These are phyloP conservation scores for Xylaria hypoxylon DNA, from an alignment of 2,329 filamentous ascomycete species.

Conservation along the genomic window DNA sequence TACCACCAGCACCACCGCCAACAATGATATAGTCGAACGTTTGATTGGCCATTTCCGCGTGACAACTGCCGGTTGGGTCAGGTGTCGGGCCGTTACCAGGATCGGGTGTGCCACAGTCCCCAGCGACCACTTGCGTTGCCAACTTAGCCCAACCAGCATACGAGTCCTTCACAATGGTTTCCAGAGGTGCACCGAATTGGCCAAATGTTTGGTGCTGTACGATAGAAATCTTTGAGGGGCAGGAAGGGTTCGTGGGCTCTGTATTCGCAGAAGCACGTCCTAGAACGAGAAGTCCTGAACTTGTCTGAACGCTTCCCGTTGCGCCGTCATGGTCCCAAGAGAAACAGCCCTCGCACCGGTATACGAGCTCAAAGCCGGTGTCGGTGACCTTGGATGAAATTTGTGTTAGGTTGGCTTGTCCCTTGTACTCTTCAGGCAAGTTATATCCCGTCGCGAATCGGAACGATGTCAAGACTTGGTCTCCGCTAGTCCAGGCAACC, in stretches of 20 bases:
- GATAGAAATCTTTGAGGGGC: conserved; percentile 59
- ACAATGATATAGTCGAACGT: conserved; percentile 71
- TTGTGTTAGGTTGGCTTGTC: conserved; percentile 71
- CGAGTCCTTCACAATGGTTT: conserved; percentile 50
- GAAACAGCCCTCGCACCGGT: conserved; percentile 71
- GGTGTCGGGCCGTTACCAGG: conserved; percentile 41
- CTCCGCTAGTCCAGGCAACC: conserved; percentile 66
- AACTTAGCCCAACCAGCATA: conserved; percentile 59
- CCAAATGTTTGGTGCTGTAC: conserved; percentile 67
- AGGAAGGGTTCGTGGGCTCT: conserved; percentile 56
- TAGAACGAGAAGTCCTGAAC: conserved; percentile 58
- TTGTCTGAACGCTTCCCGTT: conserved; percentile 58
- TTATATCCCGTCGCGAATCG: conserved; percentile 70
- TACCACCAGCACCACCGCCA: conserved; percentile 70
- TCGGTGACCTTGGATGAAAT: conserved; percentile 69
- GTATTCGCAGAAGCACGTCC: conserved; percentile 66
- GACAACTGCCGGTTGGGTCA: conserved; percentile 38
- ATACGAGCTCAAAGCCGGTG: conserved; percentile 71
- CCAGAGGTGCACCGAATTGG: conserved; percentile 60
- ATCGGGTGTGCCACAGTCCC: conserved; percentile 48
- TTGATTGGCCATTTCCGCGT: conserved; percentile 51
- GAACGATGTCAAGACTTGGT: conserved; percentile 68
- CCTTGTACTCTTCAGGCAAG: conserved; percentile 68
- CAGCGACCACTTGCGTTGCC: conserved; percentile 55
- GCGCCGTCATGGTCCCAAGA: conserved; percentile 65